Percentiles rank a stretch among this genome's conserved stretches.
Conservation (phyloP, 495 filamentous ascomycete species). For the Tuber brumale region DNA sequence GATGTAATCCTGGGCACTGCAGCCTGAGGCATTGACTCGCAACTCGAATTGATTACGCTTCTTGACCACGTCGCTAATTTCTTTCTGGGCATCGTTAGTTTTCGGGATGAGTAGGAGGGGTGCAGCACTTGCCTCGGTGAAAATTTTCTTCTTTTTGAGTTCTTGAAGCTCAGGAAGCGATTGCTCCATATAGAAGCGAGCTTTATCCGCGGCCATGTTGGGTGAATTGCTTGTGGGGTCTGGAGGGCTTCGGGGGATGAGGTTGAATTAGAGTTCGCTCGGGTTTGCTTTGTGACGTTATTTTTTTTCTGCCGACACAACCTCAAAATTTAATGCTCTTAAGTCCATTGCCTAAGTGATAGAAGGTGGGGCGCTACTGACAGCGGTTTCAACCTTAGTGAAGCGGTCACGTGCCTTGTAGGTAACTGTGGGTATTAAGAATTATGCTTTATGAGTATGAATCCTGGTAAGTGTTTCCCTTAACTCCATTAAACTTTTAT, state of each 20-base stretch:
- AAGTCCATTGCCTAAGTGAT: too few species aligned
- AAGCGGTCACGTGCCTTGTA: too few species aligned
- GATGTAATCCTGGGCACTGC: slow-evolving; percentile 67
- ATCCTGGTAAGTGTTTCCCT: too few species aligned
- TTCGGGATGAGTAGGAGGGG: neutral
- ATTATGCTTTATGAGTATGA: too few species aligned
- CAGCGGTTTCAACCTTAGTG: too few species aligned
- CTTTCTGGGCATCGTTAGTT: slow-evolving; percentile 52
- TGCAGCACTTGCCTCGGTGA: slow-evolving; percentile 55
- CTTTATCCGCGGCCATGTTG: slow-evolving; percentile 58
- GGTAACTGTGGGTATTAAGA: too few species aligned
- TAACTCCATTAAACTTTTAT: too few species aligned
- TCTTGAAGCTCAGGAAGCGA: slow-evolving; percentile 85
- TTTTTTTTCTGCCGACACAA: neutral
- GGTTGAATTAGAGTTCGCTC: neutral
- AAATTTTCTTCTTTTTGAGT: slow-evolving; percentile 79
- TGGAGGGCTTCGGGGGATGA: neutral
- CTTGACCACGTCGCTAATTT: slow-evolving; percentile 77
- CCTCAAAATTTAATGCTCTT: neutral
- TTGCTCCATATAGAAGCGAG: slow-evolving; percentile 86
- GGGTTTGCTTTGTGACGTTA: neutral
- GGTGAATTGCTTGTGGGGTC: neutral
- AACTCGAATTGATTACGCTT: slow-evolving; percentile 93
- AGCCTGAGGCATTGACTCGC: slow-evolving; percentile 72
- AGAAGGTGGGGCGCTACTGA: too few species aligned